phyloP scores from a whole-genome alignment of 805 yeast species.

The Lachancea sp. region DNA sequence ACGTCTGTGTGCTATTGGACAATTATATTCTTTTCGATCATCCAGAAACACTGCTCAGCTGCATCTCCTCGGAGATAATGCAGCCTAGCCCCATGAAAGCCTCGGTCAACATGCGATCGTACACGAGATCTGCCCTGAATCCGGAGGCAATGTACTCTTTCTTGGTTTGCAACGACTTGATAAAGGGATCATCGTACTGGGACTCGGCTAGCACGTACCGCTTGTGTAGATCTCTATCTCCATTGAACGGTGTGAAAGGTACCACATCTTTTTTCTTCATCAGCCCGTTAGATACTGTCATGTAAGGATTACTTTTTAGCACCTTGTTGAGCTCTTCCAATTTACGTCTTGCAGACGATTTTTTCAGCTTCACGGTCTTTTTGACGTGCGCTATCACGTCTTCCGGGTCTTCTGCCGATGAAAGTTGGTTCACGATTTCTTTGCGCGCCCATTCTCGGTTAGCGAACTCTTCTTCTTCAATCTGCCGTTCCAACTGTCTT shows the following conservation, averaged over 20 bases:
- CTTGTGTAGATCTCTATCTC: conserved; percentile 61
- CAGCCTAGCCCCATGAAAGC: conserved; percentile 91
- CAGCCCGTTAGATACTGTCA: conserved; percentile 23
- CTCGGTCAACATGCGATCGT: conserved; percentile 70
- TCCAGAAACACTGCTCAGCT: background rate
- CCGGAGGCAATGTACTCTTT: conserved; percentile 80
- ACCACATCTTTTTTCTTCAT: conserved; percentile 32
- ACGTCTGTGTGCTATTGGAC: no score
- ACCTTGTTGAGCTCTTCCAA: conserved; percentile 36
- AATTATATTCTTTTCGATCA: conserved; percentile 1
- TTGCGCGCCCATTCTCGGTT: conserved; percentile 51
- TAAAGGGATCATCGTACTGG: conserved; percentile 57
- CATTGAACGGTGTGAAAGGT: conserved; percentile 93
- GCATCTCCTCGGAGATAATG: conserved; percentile 56
- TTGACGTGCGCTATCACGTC: conserved; percentile 48
- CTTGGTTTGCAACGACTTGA: conserved; percentile 46
- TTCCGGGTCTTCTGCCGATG: conserved; percentile 39
- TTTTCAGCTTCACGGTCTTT: conserved; percentile 47
- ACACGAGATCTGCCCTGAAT: conserved; percentile 62
- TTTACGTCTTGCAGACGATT: conserved; percentile 58
- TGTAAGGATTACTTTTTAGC: conserved; percentile 32
- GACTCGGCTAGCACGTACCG: conserved; percentile 42
- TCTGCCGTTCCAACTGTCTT: conserved; percentile 51
- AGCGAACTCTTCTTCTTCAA: conserved; percentile 50
- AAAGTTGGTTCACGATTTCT: conserved; percentile 50